These are phyloP conservation scores for Solanum corneliomulleri DNA, from an alignment of 257 asterid species.

Conservation along the genomic window DNA sequence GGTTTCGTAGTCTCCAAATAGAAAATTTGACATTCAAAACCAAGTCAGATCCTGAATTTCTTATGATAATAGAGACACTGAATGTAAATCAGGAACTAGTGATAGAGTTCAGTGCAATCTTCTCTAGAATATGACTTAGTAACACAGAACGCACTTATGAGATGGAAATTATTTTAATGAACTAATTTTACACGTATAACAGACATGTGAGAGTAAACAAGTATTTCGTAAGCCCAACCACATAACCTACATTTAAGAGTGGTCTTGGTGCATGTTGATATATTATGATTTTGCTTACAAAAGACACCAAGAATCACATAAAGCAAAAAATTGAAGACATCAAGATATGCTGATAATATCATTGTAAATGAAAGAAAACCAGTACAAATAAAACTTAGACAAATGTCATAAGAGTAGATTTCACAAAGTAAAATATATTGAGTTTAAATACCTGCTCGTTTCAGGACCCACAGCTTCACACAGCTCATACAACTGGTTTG, in stretches of 20 bases:
- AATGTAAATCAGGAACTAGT: not conserved
- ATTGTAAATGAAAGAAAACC: not conserved
- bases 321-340: not conserved
- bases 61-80: not conserved
- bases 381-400: not conserved
- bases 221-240: not conserved
- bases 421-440: not conserved
- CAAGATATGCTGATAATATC: not conserved
- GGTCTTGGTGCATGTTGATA: not conserved
- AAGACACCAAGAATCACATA: not conserved
- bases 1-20: not conserved
- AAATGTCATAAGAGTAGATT: not conserved
- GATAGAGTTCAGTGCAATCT: not conserved
- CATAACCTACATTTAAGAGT: not conserved
- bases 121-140: not conserved
- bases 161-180: not conserved
- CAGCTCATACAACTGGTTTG: constrained; percentile 91
- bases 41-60: not conserved
- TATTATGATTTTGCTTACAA: not conserved
- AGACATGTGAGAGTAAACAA: not conserved
- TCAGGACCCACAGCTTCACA: constrained; percentile 98
- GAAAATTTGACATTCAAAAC: not conserved
- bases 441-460: constrained; percentile 50
- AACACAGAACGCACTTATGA: not conserved
- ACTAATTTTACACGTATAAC: not conserved